Base-by-base conservation (phyloP, 1,139 yeast genomes). In the Sugiyamaella sp. region DNA sequence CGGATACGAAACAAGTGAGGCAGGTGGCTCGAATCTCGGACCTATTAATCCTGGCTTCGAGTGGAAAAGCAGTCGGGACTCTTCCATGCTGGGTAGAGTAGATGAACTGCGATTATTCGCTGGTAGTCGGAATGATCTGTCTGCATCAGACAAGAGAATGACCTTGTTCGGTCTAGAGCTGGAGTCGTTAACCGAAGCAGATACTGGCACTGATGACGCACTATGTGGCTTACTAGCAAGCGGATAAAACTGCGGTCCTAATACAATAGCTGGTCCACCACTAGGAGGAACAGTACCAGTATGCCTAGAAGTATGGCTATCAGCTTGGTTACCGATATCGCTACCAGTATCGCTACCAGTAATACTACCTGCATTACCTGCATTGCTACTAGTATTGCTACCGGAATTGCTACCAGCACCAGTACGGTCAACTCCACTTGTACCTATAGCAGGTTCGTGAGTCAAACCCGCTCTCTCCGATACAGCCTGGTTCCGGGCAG, bases 21-120 rank as follows among this genome's bases (percentile, higher is more conserved):
- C 51, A 29, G 19, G 43, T 35, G 58, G 48, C 10, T 54, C 57
- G 35, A 58, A 53, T 17, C 56, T 33, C 33, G 61, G 61, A 8
- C 62, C 62, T 35, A 59, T 59, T 21, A 59, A 45, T 12, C 27
- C 42, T n/a, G 62, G 62, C 12, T 35, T 44, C 8, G 29, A 16
- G 8, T 33, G 48, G 17, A 33, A 27, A 5, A 44, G 22, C 10
- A 44, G 24, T 8, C 32, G 6, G 5, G 48, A 33, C 20, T 14
- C 16, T 20, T 39, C 29, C 29, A 22, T 24, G 12, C 12, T 17
- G 4, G 43, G 43, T 21, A 39, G 21, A 10, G n/a, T 21, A 6
- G 41, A 20, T 4, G 40, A 37, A 37, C 4, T 10, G 33, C 8
- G 20, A 21, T 41, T 24, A 40, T n/a, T 20, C 27, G 43, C n/a